A percentile compares a stretch with the other conserved stretches of the same genome.
Conservation (phyloP, 2,329 filamentous ascomycete genomes). For the Calonectria pteridis region DNA sequence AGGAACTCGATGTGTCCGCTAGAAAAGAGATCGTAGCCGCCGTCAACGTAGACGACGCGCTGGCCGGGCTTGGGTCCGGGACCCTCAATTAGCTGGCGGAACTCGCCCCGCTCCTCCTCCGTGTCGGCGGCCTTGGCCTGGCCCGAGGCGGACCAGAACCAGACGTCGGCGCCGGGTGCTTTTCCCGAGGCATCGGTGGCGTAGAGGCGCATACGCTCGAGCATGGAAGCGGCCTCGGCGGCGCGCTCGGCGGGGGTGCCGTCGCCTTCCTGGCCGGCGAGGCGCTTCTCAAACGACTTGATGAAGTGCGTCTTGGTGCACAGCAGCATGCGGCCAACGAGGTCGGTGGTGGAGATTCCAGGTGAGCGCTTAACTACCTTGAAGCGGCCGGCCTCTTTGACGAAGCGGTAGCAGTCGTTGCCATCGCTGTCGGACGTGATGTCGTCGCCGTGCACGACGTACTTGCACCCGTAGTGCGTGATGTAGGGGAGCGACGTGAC, state of each 20-base stretch:
- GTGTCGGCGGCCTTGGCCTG: constrained; percentile 58
- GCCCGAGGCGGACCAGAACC: constrained; percentile 78
- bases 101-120: constrained; percentile 73
- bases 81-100: constrained; percentile 77
- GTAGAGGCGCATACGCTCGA: constrained; percentile 84
- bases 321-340: constrained; percentile 97
- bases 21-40: constrained; percentile 96
- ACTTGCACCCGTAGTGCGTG: constrained; percentile 92
- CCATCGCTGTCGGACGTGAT: constrained; percentile 95
- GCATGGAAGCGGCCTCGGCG: constrained; percentile 75
- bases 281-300: constrained; percentile 76
- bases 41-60: constrained; percentile 92
- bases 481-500: constrained; percentile 96
- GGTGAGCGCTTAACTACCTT: constrained; percentile 97
- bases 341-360: constrained; percentile 95
- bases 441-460: constrained; percentile 96
- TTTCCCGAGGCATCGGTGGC: constrained; percentile 88
- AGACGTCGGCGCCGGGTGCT: constrained; percentile 84
- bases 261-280: constrained; percentile 79
- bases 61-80: constrained; percentile 81
- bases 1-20: constrained; percentile 98
- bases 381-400: constrained; percentile 94
- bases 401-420: constrained; percentile 97
- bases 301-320: constrained; percentile 97
- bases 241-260: constrained; percentile 77